A percentile compares a stretch with the other conserved stretches of the same genome.
phyloP scores from a whole-genome alignment of 371 early-diverging fungal species.

The Mucor irregularis region DNA sequence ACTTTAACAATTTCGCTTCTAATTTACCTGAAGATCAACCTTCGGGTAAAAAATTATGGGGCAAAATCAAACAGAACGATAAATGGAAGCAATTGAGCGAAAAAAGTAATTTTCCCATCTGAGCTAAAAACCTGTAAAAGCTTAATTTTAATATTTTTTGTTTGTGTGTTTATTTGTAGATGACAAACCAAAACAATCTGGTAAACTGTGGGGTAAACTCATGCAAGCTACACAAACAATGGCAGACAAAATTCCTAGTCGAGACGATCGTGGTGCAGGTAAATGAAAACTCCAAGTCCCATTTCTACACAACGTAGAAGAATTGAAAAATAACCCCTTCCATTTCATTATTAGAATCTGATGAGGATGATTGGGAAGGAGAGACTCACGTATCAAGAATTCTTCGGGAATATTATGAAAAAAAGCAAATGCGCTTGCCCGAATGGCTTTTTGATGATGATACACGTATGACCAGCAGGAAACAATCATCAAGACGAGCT shows the following conservation, averaged over 20 bases:
- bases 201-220: constrained; percentile 59
- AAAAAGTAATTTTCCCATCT: constrained; percentile 21
- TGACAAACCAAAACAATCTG: constrained; percentile 34
- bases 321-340: not conserved
- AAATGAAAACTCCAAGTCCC: not conserved
- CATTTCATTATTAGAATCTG: constrained; percentile 47
- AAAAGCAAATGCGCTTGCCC: constrained; percentile 38
- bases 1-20: constrained; percentile 46
- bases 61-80: constrained; percentile 49
- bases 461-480: not conserved
- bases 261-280: constrained; percentile 42
- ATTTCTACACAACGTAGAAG: not conserved
- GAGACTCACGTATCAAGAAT: constrained; percentile 58
- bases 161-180: constrained; percentile 18
- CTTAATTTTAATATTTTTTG: not conserved
- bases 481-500: not conserved
- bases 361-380: constrained; percentile 59
- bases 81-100: constrained; percentile 50
- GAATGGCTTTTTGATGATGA: constrained; percentile 35
- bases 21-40: constrained; percentile 29
- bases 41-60: constrained; percentile 45
- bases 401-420: constrained; percentile 52
- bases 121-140: not conserved
- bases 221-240: constrained; percentile 59
- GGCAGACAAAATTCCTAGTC: constrained; percentile 51